Base-by-base conservation (phyloP, 1,284 basidiomycete genomes). In the Naganishia cerealis region DNA sequence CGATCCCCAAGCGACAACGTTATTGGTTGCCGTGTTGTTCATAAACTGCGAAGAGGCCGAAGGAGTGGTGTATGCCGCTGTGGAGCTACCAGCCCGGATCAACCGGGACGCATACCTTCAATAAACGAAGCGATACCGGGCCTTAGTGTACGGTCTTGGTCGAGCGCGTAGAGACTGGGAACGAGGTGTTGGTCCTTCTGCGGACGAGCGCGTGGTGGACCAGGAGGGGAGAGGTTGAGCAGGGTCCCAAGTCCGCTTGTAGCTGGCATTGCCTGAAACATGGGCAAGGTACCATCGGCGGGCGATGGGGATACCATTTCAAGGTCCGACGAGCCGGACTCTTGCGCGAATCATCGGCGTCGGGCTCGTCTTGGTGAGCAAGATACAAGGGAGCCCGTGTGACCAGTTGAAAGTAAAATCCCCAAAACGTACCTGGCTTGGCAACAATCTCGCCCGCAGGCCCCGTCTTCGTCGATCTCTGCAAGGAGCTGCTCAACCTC, bases 301-400 rank as follows among this genome's bases (percentile, higher is more conserved):
- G 43, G 16, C 21, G 46, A 24, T 42, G 57, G 21, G 13, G 57
- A 48, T 3, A 48, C 42, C 21, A 42, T 53, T 15, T 63, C 61
- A 12, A 63, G 15, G 18, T 63, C 61, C 24, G 61, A 63, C 24
- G 61, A 63, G 3, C 61, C 61, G 12, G 61, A 63, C 26, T 38
- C 61, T 50, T 36, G 38, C 38, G 61, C 54, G 61, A 5, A 63
- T 54, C 39, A 52, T 39, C 0, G 61, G 61, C 50, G 61, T 54
- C 16, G 61, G 61, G 50, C 61, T 63, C 38, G 61, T 63, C 50
- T 63, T 63, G 12, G 61, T 63, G 50, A 63, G 61, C 50, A 63
- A 16, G 61, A 63, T 63, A n/a, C 36, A 24, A 4, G 61, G 61
- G n/a, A 63, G n/a, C 18, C 29, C 50, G n/a, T 18, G 18, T 39